Base-by-base conservation (phyloP, 1,139 yeast species). In the Kodamaea anthophila region DNA sequence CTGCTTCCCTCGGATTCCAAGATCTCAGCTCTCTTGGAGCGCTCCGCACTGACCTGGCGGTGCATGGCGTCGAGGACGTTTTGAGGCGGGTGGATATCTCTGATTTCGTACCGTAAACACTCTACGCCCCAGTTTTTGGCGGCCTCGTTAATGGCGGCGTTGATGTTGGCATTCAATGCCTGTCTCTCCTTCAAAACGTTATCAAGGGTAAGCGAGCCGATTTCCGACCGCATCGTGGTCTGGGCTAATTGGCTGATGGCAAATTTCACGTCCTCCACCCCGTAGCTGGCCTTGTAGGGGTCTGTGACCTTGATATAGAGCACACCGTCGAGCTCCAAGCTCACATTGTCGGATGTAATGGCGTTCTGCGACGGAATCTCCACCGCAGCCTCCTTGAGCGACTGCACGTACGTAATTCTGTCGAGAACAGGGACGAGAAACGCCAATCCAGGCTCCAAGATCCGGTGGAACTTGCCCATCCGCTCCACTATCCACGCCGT, bases 1-100 rank as follows among this genome's bases (percentile, higher is more conserved):
- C 88, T 72, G 35, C 73, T 75, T 57, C 94, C 94, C 58, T 84
- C 94, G 30, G 87, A 77, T 48, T 84, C 94, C 51, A 84, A 68
- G 41, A 84, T 85, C 52, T 83, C 91, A 3, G 94, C 94, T 40
- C 94, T 66, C 54, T 84, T 84, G 28, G 88, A 77, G 44, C 94
- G 66, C 53, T 85, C 94, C 18, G 94, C 93, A 34, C 82, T 72
- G 8, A 85, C 94, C 57, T 83, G 94, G 49, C 91, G 73, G 55
- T 84, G 94, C 94, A 84, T 84, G 23, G 94, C 93, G 45, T 81
- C 91, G 45, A 83, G 70, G n/a, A 84, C 94, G 44, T 82, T 81
- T 24, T 70, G 70, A 1, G 95, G 95, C 4, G 94, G 95, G 47
- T 84, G 88, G 35, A 85, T 84, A 50, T 85, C 95, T 47, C 88